phyloP scores from a whole-genome alignment of 2,329 filamentous ascomycete genomes.

The Penicillium sp. region DNA sequence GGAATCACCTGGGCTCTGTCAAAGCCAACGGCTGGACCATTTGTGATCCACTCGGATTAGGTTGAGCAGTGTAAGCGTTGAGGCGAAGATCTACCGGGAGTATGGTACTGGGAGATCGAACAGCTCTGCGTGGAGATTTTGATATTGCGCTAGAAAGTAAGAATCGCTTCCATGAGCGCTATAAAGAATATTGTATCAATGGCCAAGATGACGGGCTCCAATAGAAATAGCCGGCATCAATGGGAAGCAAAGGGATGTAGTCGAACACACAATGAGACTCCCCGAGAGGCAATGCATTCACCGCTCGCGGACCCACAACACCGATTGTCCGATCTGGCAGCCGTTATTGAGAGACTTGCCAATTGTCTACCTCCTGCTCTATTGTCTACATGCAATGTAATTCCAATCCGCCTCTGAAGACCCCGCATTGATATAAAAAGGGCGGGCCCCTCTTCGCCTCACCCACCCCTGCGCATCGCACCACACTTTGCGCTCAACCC shows the following conservation, averaged over 20 bases:
- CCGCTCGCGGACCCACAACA: slow-evolving; percentile 12
- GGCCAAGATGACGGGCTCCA: too few species aligned
- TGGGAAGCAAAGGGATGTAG: neutral
- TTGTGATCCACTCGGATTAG: slow-evolving; percentile 25
- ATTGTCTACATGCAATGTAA: slow-evolving; percentile 11
- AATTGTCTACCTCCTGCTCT: neutral
- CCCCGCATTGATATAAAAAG: slow-evolving; percentile 8
- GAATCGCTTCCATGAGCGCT: neutral
- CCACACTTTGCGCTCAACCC: neutral
- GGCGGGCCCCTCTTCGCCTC: slow-evolving; percentile 10
- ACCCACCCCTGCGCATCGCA: neutral
- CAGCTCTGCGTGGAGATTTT: neutral
- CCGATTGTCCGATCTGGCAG: slow-evolving; percentile 10
- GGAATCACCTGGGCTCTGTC: slow-evolving; percentile 34
- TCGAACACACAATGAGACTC: neutral
- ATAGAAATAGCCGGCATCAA: neutral
- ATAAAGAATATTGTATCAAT: neutral
- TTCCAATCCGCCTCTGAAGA: slow-evolving; percentile 7
- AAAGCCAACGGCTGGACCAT: slow-evolving; percentile 20
- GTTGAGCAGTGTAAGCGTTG: neutral
- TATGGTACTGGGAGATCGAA: neutral
- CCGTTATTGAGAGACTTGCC: slow-evolving; percentile 2
- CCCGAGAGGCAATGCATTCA: neutral
- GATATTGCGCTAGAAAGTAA: neutral
- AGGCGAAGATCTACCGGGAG: neutral